Evolutionary conservation across 306 rosid genomes (phyloP).

Genomic region (Cicer bijugum): DNA sequence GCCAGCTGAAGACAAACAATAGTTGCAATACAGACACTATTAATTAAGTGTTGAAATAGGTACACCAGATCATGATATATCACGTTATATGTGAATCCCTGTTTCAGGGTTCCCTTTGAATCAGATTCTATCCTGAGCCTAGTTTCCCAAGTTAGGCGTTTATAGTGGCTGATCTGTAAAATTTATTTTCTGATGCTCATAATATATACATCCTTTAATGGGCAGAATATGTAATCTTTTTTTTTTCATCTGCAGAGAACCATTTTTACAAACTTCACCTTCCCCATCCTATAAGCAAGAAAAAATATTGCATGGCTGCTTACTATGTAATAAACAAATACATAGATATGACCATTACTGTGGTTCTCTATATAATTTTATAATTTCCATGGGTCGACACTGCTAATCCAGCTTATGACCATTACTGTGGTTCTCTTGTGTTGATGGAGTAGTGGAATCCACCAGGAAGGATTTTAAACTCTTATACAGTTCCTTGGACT

Average conservation of each 20-base stretch:
- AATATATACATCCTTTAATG: conserved; percentile 4
- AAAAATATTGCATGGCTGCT: conserved; percentile 5
- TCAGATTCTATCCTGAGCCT: not conserved
- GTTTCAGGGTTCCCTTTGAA: not conserved
- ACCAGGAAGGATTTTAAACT: conserved; percentile 66
- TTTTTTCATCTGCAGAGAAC: conserved; percentile 20
- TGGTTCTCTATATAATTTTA: not conserved
- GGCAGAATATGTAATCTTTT: not conserved
- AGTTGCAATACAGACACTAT: not conserved
- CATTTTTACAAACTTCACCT: conserved; percentile 2
- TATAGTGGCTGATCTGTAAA: conserved; percentile 8
- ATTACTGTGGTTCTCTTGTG: conserved; percentile 49
- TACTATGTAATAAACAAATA: not conserved
- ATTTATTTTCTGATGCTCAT: not conserved
- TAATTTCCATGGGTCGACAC: conserved; percentile 1
- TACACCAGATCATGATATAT: not conserved
- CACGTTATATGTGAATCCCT: not conserved
- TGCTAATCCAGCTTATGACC: conserved; percentile 63
- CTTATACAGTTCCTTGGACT: conserved; percentile 68
- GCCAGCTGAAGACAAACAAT: not conserved
- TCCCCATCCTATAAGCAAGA: not conserved
- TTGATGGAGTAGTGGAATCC: conserved; percentile 45
- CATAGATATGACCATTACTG: too few species aligned
- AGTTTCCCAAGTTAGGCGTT: not conserved
- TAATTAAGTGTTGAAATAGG: not conserved